Base-by-base conservation (phyloP, 805 yeast species). In the Candida silvatica region DNA sequence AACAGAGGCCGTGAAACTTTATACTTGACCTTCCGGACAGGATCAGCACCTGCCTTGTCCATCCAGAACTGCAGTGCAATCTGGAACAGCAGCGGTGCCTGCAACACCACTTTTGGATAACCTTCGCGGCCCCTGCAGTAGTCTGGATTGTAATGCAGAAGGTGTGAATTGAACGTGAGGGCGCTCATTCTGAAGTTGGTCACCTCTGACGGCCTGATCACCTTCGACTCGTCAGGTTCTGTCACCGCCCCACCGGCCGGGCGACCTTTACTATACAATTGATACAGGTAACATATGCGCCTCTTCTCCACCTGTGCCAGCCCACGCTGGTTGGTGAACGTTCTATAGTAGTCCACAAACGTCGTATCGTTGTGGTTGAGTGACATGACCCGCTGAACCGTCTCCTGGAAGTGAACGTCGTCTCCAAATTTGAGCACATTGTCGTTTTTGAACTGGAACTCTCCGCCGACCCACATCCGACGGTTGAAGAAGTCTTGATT, bases 381-480 rank as follows among this genome's bases (percentile, higher is more conserved):
- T 16, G 35, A 20, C 37, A 69, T 61, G 3, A 69, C 63, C 11
- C 60, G 51, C 3, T 52, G 51, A 1, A 85, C 59, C 0, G 51
- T 54, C 47, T 87, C 96, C 5, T 44, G 45, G 46, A 92, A 80
- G 0, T 40, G 38, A 5, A 74, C 53, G 2, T 44, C 48, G 17
- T 56, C 59, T 5, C 68, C 69, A 29, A 62, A 59, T 15, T 20
- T 34, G 8, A 71, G 38, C 2, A 61, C 54, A 19, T 59, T 48
- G 1, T 40, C 41, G 2, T 41, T 40, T 24, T 52, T 41, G 42
- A 68, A 71, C 17, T 56, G 52, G 23, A 87, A 59, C 17, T 65
- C 55, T 2, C 96, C 96, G 22, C 78, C 73, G 0, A 71, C 76
- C 96, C 96, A 87, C 73, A 88, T 67, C 17, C 96, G 62, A 40